phyloP scores from a whole-genome alignment of 768 basidiomycete genomes.

The Lentinula raphanica region DNA sequence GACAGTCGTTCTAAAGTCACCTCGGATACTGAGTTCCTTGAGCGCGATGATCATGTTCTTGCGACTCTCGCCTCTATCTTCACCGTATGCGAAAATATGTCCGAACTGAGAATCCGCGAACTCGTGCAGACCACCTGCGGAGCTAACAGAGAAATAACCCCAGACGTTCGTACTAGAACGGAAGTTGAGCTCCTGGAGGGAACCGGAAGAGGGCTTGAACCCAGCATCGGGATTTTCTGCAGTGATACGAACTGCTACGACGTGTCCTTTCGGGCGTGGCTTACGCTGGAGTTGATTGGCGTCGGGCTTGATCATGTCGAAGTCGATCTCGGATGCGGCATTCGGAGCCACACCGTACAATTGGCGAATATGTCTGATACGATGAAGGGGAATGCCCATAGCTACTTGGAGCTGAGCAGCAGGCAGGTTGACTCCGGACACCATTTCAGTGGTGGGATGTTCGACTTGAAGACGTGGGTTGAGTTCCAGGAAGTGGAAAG shows the following conservation, averaged over 20 bases:
- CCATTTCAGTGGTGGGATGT: constrained; percentile 99
- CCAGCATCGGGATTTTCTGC: constrained; percentile 99
- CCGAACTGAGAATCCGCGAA: constrained; percentile 99
- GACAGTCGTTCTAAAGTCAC: constrained; percentile 97
- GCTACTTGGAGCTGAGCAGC: constrained; percentile 96
- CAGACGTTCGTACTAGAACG: constrained; percentile 98
- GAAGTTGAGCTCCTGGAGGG: constrained; percentile 98
- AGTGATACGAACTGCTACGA: constrained; percentile 98
- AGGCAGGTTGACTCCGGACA: constrained; percentile 96
- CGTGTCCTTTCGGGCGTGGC: constrained; percentile 95
- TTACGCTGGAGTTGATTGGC: constrained; percentile 87
- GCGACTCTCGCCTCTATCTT: constrained; percentile 88
- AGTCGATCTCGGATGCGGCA: constrained; percentile 89
- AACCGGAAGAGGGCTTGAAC: constrained; percentile 97
- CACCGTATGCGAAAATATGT: constrained; percentile 98
- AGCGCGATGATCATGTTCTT: constrained; percentile 99
- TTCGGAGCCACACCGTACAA: constrained; percentile 93
- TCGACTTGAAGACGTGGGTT: constrained; percentile 99
- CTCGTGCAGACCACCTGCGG: constrained; percentile 95
- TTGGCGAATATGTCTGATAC: constrained; percentile 92
- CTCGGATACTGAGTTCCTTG: constrained; percentile 97
- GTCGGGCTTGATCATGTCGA: constrained; percentile 89
- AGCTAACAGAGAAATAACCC: constrained; percentile 98
- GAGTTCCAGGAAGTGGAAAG: constrained; percentile 96
- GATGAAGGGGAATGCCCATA: constrained; percentile 96